phyloP scores from a whole-genome alignment of 2,329 filamentous ascomycete genomes.

The Biscogniauxia marginata region DNA sequence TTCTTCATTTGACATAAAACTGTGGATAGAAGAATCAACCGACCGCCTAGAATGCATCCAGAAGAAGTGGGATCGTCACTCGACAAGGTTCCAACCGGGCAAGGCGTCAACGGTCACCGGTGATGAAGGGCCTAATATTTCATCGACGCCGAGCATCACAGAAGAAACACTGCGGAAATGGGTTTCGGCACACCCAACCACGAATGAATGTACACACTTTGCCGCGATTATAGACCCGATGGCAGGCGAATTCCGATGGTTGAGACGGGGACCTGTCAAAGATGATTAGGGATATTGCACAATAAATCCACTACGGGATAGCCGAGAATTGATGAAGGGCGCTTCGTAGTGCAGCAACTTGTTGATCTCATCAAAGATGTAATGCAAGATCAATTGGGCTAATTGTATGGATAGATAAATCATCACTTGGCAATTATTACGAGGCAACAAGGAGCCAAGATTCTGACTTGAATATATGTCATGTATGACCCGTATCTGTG shows the following conservation, averaged over 20 bases:
- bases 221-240: conserved; percentile 55
- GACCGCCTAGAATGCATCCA: conserved; percentile 36
- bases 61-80: conserved; percentile 35
- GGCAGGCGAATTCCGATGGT: conserved; percentile 46
- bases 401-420: background rate
- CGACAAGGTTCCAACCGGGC: conserved; percentile 21
- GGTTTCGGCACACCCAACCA: conserved; percentile 51
- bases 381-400: background rate
- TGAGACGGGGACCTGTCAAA: conserved; percentile 18
- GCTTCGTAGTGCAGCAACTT: too few species aligned
- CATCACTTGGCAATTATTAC: background rate
- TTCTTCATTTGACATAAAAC: conserved; percentile 20
- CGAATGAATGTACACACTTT: conserved; percentile 59
- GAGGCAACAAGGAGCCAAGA: background rate
- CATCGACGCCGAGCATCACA: conserved; percentile 28
- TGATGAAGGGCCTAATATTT: conserved; percentile 10
- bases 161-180: conserved; percentile 41
- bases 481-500: conserved; percentile 69
- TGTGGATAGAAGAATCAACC: conserved; percentile 30
- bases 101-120: conserved; percentile 1
- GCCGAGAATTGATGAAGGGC: background rate
- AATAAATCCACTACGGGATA: background rate
- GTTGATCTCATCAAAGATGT: background rate
- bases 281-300: background rate
- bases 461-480: background rate